Evolutionary conservation across 371 early-diverging fungal species (phyloP).

Genomic region (Rhizopus microsporus): DNA sequence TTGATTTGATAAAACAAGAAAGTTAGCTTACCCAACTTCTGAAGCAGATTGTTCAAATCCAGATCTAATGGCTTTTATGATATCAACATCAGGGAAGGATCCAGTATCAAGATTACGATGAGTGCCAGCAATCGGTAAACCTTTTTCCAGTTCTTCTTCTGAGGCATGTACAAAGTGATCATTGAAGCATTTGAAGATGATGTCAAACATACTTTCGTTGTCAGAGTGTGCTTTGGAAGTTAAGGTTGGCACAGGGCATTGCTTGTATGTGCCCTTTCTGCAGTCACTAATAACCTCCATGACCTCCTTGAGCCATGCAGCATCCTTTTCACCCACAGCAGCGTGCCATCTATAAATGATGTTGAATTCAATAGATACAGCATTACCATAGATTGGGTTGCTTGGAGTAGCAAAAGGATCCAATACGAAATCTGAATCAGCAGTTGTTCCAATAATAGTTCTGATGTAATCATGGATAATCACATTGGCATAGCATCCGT

Average conservation of each 20-base stretch:
- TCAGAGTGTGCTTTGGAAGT: conserved; percentile 15
- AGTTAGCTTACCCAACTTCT: conserved; percentile 29
- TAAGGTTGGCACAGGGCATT: conserved; percentile 1
- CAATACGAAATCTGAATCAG: conserved; percentile 34
- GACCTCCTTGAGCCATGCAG: conserved; percentile 35
- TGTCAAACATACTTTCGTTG: conserved; percentile 23
- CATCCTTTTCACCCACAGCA: conserved; percentile 47
- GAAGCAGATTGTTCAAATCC: conserved; percentile 36
- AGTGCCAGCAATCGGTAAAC: conserved; percentile 39
- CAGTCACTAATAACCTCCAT: conserved; percentile 18
- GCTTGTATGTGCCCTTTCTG: neutral
- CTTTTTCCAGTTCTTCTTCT: conserved; percentile 35
- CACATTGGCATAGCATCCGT: conserved; percentile 46
- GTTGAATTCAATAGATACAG: conserved; percentile 55
- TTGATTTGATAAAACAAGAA: neutral
- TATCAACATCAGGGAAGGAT: conserved; percentile 34
- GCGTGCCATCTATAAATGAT: conserved; percentile 56
- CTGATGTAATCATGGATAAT: conserved; percentile 53
- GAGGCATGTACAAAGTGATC: conserved; percentile 36
- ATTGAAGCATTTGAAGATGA: conserved; percentile 32
- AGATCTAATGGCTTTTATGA: conserved; percentile 23
- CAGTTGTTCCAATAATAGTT: conserved; percentile 45
- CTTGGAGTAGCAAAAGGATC: conserved; percentile 29
- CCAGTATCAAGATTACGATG: conserved; percentile 43
- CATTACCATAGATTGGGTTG: conserved; percentile 45